These are phyloP conservation scores for Lobosporangium transversale DNA, from an alignment of 192 early-diverging fungal genomes.

Conservation along the genomic window DNA sequence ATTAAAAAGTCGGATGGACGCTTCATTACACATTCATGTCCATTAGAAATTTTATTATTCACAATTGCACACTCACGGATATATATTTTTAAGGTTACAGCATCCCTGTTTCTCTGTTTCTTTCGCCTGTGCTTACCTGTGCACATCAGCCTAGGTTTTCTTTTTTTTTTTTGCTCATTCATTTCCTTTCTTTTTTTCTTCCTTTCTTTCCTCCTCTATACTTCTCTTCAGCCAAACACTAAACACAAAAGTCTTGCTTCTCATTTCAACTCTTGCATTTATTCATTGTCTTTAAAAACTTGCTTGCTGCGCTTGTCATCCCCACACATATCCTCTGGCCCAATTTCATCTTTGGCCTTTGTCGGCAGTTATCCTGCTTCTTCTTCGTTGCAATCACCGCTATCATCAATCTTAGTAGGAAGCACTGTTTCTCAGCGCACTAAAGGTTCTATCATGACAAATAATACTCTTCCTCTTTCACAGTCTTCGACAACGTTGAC, in stretches of 20 bases:
- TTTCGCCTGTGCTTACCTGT: slow-evolving; percentile 1
- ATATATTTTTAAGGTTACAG: neutral
- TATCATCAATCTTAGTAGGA: too few relatives aligned
- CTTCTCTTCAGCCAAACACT: neutral
- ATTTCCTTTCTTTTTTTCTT: neutral
- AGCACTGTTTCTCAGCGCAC: too few relatives aligned
- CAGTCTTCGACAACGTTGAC: slow-evolving; percentile 43
- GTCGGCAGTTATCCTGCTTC: neutral
- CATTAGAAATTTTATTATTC: neutral
- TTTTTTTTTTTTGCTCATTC: neutral
- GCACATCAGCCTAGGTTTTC: neutral
- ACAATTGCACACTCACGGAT: neutral
- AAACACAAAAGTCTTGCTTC: too few relatives aligned
- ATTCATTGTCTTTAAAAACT: too few relatives aligned
- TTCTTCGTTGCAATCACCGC: too few relatives aligned
- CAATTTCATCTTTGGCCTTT: neutral
- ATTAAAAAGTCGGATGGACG: too few relatives aligned
- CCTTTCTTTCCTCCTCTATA: neutral
- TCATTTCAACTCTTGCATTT: neutral
- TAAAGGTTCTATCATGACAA: neutral
- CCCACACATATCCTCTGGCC: too few relatives aligned
- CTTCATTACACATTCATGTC: too few relatives aligned
- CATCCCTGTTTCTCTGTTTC: neutral
- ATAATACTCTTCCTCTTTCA: slow-evolving; percentile 12
- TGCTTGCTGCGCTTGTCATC: too few relatives aligned